Evolutionary conservation across 192 early-diverging fungal species (phyloP).

Genomic region (Chytriomyces sp.): DNA sequence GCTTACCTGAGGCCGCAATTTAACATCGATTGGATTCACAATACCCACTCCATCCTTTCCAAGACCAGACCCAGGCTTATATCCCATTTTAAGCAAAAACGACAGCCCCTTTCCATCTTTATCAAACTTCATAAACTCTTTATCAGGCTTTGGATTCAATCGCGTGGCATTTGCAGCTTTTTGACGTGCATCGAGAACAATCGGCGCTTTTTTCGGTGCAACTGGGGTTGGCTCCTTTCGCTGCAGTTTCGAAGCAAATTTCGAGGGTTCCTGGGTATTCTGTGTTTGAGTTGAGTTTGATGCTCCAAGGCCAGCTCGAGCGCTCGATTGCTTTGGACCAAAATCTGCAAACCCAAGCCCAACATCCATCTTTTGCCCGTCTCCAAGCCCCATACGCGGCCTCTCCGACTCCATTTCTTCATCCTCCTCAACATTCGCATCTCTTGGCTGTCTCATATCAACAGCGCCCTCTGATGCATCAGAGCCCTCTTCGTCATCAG

Average conservation of each 20-base stretch:
- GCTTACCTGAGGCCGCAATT: slow-evolving; percentile 66
- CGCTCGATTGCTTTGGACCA: neutral
- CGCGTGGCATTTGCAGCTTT: neutral
- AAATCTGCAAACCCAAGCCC: slow-evolving; percentile 26
- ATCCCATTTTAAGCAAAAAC: slow-evolving; percentile 92
- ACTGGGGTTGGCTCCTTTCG: neutral
- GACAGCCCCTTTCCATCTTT: slow-evolving; percentile 74
- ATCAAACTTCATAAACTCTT: slow-evolving; percentile 87
- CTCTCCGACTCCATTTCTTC: neutral
- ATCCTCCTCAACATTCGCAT: slow-evolving; percentile 23
- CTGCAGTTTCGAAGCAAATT: neutral
- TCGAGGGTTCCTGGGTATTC: neutral
- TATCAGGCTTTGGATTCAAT: slow-evolving; percentile 37
- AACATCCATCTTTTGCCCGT: neutral
- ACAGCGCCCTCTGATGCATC: slow-evolving; percentile 35
- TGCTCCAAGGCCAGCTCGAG: neutral
- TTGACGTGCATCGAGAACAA: slow-evolving; percentile 27
- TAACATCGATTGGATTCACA: slow-evolving; percentile 88
- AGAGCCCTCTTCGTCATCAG: slow-evolving; percentile 16
- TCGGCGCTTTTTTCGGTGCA: neutral
- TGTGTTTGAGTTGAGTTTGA: neutral
- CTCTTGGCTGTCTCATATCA: neutral
- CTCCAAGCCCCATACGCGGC: neutral
- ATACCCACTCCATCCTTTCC: slow-evolving; percentile 86
- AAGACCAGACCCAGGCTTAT: slow-evolving; percentile 85